A percentile compares a stretch with the other conserved stretches of the same genome.
phyloP scores from a whole-genome alignment of 768 basidiomycete genomes.

The Pholiota microspora region DNA sequence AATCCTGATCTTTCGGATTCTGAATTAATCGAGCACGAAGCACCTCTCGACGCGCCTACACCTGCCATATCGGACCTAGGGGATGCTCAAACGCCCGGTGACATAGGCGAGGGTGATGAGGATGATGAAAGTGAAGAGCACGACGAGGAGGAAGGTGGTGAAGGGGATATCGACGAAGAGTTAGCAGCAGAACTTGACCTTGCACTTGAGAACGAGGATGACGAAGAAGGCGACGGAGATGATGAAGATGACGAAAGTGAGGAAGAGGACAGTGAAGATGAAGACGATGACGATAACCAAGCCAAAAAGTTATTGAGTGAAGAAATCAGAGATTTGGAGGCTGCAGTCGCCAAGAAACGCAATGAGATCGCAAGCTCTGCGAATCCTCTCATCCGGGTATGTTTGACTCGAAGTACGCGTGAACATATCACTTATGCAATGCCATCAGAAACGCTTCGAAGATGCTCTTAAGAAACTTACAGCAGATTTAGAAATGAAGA shows the following conservation, averaged over 20 bases:
- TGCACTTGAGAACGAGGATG: slow-evolving; percentile 70
- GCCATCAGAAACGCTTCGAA: slow-evolving; percentile 81
- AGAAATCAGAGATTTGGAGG: slow-evolving; percentile 86
- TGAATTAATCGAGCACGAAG: slow-evolving; percentile 75
- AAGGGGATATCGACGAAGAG: slow-evolving; percentile 86
- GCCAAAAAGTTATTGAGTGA: slow-evolving; percentile 80
- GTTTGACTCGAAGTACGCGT: slow-evolving; percentile 3
- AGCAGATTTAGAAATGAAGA: slow-evolving; percentile 83
- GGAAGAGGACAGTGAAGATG: slow-evolving; percentile 77
- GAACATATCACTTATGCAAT: neutral
- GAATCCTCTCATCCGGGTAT: slow-evolving; percentile 84
- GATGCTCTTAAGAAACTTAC: slow-evolving; percentile 88
- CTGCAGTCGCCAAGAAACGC: slow-evolving; percentile 82
- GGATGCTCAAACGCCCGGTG: slow-evolving; percentile 60
- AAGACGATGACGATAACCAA: slow-evolving; percentile 79
- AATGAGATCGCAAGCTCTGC: slow-evolving; percentile 79
- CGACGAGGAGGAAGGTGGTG: slow-evolving; percentile 63
- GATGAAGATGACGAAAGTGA: slow-evolving; percentile 58
- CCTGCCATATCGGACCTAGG: slow-evolving; percentile 69
- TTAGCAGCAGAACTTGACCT: slow-evolving; percentile 85
- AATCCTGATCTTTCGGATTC: slow-evolving; percentile 90
- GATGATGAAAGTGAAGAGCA: slow-evolving; percentile 58
- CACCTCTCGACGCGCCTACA: slow-evolving; percentile 66
- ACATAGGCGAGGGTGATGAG: slow-evolving; percentile 51
- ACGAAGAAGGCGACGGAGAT: slow-evolving; percentile 67